These are phyloP conservation scores for Poa pratensis DNA, from an alignment of 176 grass and related monocot species.

Conservation along the genomic window DNA sequence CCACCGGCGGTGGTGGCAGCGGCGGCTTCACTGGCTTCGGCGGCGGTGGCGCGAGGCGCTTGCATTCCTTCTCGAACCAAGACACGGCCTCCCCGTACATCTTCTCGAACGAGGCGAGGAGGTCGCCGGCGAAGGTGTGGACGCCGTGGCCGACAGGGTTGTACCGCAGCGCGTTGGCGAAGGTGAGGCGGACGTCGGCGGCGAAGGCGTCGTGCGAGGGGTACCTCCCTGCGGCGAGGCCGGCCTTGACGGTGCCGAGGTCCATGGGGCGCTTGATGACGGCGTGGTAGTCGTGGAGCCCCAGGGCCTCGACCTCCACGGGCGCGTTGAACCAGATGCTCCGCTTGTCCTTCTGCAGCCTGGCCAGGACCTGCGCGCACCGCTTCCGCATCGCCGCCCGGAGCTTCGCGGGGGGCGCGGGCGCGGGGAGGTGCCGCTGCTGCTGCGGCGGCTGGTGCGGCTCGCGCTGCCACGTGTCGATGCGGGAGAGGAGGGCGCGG, in stretches of 20 bases:
- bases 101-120: constrained; percentile 66
- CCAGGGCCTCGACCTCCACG: constrained; percentile 67
- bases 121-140: constrained; percentile 73
- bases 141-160: constrained; percentile 74
- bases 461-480: constrained; percentile 63
- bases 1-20: background rate
- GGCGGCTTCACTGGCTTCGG: background rate
- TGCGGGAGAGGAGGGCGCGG: constrained; percentile 63
- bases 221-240: constrained; percentile 60
- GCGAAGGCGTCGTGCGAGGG: constrained; percentile 64
- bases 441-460: background rate
- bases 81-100: constrained; percentile 45
- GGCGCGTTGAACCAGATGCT: constrained; percentile 90
- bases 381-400: constrained; percentile 60
- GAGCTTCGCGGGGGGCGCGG: constrained; percentile 42
- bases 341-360: constrained; percentile 86
- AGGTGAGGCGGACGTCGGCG: constrained; percentile 74
- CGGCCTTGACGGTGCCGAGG: constrained; percentile 70
- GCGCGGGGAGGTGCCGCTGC: background rate
- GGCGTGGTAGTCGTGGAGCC: constrained; percentile 78
- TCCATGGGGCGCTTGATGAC: constrained; percentile 92
- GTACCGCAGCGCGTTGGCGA: constrained; percentile 83
- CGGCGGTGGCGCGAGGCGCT: background rate
- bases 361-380: constrained; percentile 71
- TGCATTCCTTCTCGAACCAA: constrained; percentile 64